A percentile compares a stretch with the other conserved stretches of the same genome.
These are phyloP conservation scores for Yamadazyma siamensis DNA, from an alignment of 1,139 yeast species.

Conservation along the genomic window DNA sequence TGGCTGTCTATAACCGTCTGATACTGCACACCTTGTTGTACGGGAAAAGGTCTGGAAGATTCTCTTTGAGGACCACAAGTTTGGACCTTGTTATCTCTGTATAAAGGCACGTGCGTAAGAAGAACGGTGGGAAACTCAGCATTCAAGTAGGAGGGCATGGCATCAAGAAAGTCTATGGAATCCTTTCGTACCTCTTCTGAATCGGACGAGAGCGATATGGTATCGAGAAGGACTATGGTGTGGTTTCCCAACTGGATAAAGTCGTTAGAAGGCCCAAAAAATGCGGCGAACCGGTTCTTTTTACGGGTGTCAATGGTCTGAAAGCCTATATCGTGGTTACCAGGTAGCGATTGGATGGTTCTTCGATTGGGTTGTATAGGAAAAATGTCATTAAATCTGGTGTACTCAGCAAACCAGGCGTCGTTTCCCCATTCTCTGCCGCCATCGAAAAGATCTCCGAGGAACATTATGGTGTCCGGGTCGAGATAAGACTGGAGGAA, in stretches of 20 bases:
- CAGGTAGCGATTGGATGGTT: slow-evolving; percentile 68
- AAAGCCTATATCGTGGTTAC: slow-evolving; percentile 95
- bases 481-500: slow-evolving; percentile 54
- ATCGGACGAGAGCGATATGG: slow-evolving; percentile 66
- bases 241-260: slow-evolving; percentile 66
- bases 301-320: slow-evolving; percentile 60
- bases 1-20: slow-evolving; percentile 53
- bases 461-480: slow-evolving; percentile 74
- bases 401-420: slow-evolving; percentile 70
- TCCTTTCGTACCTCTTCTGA: slow-evolving; percentile 22
- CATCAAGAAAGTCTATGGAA: slow-evolving; percentile 24
- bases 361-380: slow-evolving; percentile 45
- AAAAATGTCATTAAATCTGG: slow-evolving; percentile 65
- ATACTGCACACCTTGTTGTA: slow-evolving; percentile 62
- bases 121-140: slow-evolving; percentile 60
- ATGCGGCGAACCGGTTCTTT: slow-evolving; percentile 58
- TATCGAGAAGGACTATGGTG: slow-evolving; percentile 71
- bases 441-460: slow-evolving; percentile 94
- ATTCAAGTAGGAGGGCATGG: slow-evolving; percentile 17
- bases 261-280: slow-evolving; percentile 69
- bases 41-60: slow-evolving; percentile 56
- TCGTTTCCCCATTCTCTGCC: slow-evolving; percentile 76
- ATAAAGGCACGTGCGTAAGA: slow-evolving; percentile 53
- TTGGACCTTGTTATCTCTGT: slow-evolving; percentile 27
- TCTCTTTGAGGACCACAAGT: slow-evolving; percentile 49